Evolutionary conservation across 352 stramenopile species (phyloP).

Genomic region (Phytophthora palmivora): DNA sequence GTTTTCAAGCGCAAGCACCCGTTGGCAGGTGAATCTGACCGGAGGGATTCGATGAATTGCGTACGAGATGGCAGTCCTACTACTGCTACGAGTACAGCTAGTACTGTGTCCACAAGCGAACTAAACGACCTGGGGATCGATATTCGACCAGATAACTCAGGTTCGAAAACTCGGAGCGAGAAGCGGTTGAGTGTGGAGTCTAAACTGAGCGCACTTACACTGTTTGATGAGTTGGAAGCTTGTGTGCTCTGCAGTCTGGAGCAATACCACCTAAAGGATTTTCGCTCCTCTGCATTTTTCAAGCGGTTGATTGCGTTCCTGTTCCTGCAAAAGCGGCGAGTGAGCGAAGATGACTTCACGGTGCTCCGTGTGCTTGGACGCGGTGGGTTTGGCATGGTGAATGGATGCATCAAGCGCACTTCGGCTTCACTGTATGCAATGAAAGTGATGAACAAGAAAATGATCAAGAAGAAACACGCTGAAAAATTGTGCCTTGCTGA

Average conservation of each 20-base stretch:
- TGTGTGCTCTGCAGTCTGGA: conserved; percentile 77
- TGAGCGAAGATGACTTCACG: conserved; percentile 96
- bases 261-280: conserved; percentile 72
- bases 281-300: conserved; percentile 84
- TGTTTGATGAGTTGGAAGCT: conserved; percentile 82
- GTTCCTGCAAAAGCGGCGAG: conserved; percentile 88
- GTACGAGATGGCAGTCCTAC: conserved; percentile 38
- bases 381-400: conserved; percentile 97
- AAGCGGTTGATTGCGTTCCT: conserved; percentile 90
- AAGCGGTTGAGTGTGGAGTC: conserved; percentile 28
- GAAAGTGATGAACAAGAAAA: conserved; percentile 91
- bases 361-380: conserved; percentile 95
- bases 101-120: conserved; percentile 35
- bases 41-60: conserved; percentile 34
- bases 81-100: conserved; percentile 21
- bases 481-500: conserved; percentile 82
- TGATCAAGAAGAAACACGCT: conserved; percentile 94
- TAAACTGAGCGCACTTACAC: conserved; percentile 31
- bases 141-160: conserved; percentile 17
- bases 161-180: conserved; percentile 13
- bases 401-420: conserved; percentile 96
- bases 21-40: conserved; percentile 6
- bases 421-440: conserved; percentile 84
- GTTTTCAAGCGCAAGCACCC: conserved; percentile 52
- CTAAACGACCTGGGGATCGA: conserved; percentile 36